Evolutionary conservation across 176 grass and related monocot species (phyloP).

Genomic region (Carex scoparia): DNA sequence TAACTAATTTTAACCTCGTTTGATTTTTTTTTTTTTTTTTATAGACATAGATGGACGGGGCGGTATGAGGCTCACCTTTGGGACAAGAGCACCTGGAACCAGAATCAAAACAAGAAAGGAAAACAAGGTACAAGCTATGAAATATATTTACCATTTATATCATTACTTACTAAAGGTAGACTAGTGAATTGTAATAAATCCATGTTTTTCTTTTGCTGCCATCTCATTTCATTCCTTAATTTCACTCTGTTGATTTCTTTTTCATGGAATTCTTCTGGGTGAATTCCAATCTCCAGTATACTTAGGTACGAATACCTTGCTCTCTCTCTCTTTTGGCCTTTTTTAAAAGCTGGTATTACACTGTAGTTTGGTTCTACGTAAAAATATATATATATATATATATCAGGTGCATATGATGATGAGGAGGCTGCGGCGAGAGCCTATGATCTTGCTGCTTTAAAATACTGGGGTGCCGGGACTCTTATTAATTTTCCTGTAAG

Average conservation of each 20-base stretch:
- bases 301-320: conserved; percentile 56
- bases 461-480: conserved; percentile 98
- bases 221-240: conserved; percentile 18
- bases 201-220: not conserved
- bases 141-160: conserved; percentile 10
- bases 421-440: conserved; percentile 99
- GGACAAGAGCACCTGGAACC: conserved; percentile 99
- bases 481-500: conserved; percentile 99
- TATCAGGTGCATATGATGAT: conserved; percentile 94
- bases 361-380: not conserved
- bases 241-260: conserved; percentile 44
- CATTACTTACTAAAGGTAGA: not conserved
- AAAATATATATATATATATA: not conserved
- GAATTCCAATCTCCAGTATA: conserved; percentile 62
- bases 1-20: conserved; percentile 18
- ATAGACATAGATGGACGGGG: conserved; percentile 98
- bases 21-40: conserved; percentile 13
- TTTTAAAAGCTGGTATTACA: not conserved
- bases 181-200: not conserved
- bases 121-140: conserved; percentile 84
- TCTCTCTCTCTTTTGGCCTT: not conserved
- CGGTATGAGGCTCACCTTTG: conserved; percentile 99
- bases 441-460: conserved; percentile 97
- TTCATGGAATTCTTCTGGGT: conserved; percentile 49
- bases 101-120: conserved; percentile 99